Percentiles rank a stretch among this genome's conserved stretches.
phyloP scores from a whole-genome alignment of 208 protist genomes.

The Leishmania arabica region DNA sequence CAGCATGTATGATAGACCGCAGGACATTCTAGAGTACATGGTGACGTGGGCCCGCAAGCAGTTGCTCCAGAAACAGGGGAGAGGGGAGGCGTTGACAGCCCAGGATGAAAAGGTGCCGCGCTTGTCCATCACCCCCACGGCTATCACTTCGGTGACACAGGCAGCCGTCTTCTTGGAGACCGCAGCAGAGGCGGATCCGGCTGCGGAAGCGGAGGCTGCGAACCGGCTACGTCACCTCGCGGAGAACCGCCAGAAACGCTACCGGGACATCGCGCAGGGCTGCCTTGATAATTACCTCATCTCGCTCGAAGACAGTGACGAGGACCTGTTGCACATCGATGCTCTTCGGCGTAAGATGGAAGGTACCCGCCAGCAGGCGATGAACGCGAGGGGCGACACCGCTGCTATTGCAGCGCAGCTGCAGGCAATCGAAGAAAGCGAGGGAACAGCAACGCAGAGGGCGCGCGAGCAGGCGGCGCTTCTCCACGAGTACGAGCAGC shows the following conservation, averaged over 20 bases:
- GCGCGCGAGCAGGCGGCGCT: conserved; percentile 4
- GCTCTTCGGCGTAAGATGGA: conserved; percentile 19
- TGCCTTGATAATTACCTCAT: conserved; percentile 44
- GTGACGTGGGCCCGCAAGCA: conserved; percentile 39
- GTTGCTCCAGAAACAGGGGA: not conserved
- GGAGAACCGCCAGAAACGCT: conserved; percentile 11
- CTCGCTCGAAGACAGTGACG: conserved; percentile 50
- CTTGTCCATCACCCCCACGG: conserved; percentile 3
- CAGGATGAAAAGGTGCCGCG: not conserved
- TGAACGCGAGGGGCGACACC: conserved; percentile 15
- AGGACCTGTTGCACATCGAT: conserved; percentile 35
- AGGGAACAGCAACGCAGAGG: conserved; percentile 3
- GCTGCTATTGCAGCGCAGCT: conserved; percentile 9
- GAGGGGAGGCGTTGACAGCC: no score
- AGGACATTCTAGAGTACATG: conserved; percentile 50
- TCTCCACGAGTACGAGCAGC: conserved; percentile 10
- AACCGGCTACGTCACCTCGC: not conserved
- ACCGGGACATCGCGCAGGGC: conserved; percentile 27
- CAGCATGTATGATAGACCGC: conserved; percentile 38
- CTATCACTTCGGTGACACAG: not conserved
- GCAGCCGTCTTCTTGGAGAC: conserved; percentile 3
- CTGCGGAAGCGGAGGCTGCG: not conserved
- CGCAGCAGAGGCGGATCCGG: not conserved
- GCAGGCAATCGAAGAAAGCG: conserved; percentile 14
- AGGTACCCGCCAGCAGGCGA: conserved; percentile 8